A percentile compares a stretch with the other conserved stretches of the same genome.
Evolutionary conservation across 1,284 basidiomycete genomes (phyloP).

Genomic region (Cryptococcus floricola): DNA sequence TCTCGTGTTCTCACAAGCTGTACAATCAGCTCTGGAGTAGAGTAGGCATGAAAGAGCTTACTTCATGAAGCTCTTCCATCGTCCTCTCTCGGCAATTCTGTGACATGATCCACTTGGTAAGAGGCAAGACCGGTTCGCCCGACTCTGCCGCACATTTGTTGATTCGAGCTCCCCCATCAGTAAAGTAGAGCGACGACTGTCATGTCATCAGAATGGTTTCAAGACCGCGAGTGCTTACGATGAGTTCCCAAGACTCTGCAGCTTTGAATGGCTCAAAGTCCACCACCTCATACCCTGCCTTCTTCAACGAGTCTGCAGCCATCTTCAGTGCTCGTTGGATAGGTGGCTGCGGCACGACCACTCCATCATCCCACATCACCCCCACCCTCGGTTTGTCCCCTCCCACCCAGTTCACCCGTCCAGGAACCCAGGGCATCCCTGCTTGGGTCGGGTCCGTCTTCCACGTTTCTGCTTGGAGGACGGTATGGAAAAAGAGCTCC

Average conservation of each 20-base stretch:
- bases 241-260: constrained; percentile 26
- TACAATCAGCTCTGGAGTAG: not conserved
- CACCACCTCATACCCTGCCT: constrained; percentile 29
- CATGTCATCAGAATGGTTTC: too few species aligned
- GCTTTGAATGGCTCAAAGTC: constrained; percentile 24
- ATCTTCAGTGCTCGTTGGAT: constrained; percentile 41
- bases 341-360: constrained; percentile 44
- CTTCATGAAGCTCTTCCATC: constrained; percentile 26
- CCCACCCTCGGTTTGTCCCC: constrained; percentile 37
- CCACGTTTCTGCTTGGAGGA: constrained; percentile 43
- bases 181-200: constrained; percentile 32
- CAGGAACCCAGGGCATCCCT: constrained; percentile 33
- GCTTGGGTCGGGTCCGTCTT: constrained; percentile 32
- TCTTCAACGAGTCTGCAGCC: constrained; percentile 26
- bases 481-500: constrained; percentile 34
- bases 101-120: constrained; percentile 37
- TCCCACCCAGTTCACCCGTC: constrained; percentile 5
- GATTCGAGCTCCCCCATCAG: constrained; percentile 36
- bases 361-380: constrained; percentile 46
- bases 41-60: constrained; percentile 9
- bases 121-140: constrained; percentile 36
- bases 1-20: constrained; percentile 36
- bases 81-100: constrained; percentile 18
- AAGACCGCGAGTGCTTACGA: constrained; percentile 13
- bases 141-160: constrained; percentile 5